A percentile compares a stretch with the other conserved stretches of the same genome.
These are phyloP conservation scores for Fusarium goolgardi DNA, from an alignment of 2,329 filamentous ascomycete genomes.

Conservation along the genomic window DNA sequence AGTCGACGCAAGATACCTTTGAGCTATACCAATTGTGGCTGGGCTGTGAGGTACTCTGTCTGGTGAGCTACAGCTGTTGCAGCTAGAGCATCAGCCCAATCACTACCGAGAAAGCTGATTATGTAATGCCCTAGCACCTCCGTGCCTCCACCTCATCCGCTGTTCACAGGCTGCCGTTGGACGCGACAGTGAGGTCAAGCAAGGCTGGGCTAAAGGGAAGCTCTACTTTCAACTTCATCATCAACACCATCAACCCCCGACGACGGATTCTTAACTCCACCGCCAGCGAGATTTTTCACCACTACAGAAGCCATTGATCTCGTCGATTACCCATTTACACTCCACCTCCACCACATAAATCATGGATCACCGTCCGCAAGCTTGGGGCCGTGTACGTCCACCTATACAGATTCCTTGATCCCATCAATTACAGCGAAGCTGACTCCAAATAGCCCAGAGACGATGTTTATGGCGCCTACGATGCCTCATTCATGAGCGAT, in stretches of 20 bases:
- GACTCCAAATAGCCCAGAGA: slow-evolving; percentile 80
- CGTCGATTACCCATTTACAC: background rate
- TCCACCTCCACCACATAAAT: slow-evolving; percentile 36
- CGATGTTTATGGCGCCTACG: slow-evolving; percentile 95
- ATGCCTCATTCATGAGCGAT: slow-evolving; percentile 82
- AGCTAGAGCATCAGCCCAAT: slow-evolving; percentile 47
- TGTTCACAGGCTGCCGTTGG: slow-evolving; percentile 52
- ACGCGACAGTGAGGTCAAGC: slow-evolving; percentile 50
- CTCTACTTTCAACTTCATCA: slow-evolving; percentile 30
- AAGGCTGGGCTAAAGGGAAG: slow-evolving; percentile 30
- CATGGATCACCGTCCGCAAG: slow-evolving; percentile 80
- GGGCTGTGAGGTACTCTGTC: slow-evolving; percentile 9
- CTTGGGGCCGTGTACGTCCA: slow-evolving; percentile 75
- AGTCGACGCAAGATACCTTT: slow-evolving; percentile 10
- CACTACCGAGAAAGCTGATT: slow-evolving; percentile 43
- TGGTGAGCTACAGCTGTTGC: slow-evolving; percentile 32
- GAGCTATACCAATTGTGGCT: background rate
- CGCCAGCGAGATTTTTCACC: background rate
- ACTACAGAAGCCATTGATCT: background rate
- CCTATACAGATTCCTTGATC: background rate
- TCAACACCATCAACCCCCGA: slow-evolving; percentile 21
- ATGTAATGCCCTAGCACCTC: slow-evolving; percentile 44
- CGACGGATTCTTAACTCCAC: slow-evolving; percentile 1
- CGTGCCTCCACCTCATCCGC: slow-evolving; percentile 21
- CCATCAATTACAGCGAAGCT: slow-evolving; percentile 8